Conservation (phyloP, 179 eudicot species). For the Corrigiola litoralis region DNA sequence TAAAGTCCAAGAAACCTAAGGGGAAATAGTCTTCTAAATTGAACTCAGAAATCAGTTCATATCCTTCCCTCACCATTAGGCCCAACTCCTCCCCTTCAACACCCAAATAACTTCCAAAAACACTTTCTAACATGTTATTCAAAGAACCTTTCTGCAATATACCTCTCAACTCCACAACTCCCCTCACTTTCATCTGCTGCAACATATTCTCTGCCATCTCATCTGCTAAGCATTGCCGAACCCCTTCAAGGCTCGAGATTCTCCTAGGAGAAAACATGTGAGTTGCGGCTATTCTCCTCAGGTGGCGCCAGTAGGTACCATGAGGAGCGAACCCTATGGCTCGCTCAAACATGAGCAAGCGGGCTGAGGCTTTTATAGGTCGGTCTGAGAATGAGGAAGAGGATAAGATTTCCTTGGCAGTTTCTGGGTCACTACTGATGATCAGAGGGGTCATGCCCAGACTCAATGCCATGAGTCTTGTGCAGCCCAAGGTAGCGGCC, state of each 20-base stretch:
- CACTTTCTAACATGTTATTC: constrained; percentile 34
- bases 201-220: constrained; percentile 24
- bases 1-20: constrained; percentile 30
- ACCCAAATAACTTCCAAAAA: constrained; percentile 35
- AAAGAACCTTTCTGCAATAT: constrained; percentile 30
- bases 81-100: constrained; percentile 24
- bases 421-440: constrained; percentile 45
- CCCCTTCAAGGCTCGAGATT: constrained; percentile 20
- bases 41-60: constrained; percentile 37
- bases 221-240: constrained; percentile 28
- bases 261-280: constrained; percentile 41
- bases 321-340: constrained; percentile 49
- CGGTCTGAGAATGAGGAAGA: constrained; percentile 43
- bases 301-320: constrained; percentile 40
- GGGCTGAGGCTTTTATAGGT: constrained; percentile 38
- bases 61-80: constrained; percentile 39
- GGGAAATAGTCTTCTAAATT: constrained; percentile 37
- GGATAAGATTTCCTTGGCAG: constrained; percentile 37
- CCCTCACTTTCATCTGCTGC: constrained; percentile 22
- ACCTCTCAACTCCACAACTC: constrained; percentile 25
- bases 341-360: constrained; percentile 39
- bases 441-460: constrained; percentile 34
- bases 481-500: constrained; percentile 29
- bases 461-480: constrained; percentile 38
- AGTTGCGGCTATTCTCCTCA: constrained; percentile 34